Conservation (phyloP, 441 rosid species). For the Sinapis alba region DNA sequence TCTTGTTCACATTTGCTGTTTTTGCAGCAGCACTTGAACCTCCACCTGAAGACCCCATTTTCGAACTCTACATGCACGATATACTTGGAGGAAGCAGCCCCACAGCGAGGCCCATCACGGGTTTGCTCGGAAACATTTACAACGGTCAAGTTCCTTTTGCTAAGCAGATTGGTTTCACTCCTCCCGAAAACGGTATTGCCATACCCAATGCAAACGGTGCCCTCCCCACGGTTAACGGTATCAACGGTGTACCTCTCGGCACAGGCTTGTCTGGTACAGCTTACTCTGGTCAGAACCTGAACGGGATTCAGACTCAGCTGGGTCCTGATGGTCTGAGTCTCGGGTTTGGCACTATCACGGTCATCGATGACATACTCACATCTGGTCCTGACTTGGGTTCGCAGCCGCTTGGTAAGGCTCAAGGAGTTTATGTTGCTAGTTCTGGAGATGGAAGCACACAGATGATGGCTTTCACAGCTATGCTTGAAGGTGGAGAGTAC, state of each 20-base stretch:
- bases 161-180: conserved; percentile 70
- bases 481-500: conserved; percentile 87
- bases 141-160: conserved; percentile 93
- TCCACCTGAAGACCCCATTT: conserved; percentile 49
- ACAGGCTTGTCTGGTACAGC: conserved; percentile 84
- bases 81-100: conserved; percentile 86
- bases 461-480: conserved; percentile 94
- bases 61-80: conserved; percentile 93
- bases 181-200: conserved; percentile 64
- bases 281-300: conserved; percentile 50
- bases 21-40: conserved; percentile 50
- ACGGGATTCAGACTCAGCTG: conserved; percentile 64
- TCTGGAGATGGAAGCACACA: conserved; percentile 82
- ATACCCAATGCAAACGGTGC: conserved; percentile 92
- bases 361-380: conserved; percentile 78
- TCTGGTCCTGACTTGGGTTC: conserved; percentile 73
- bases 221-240: conserved; percentile 72
- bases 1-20: conserved; percentile 37
- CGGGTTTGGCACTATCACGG: conserved; percentile 89
- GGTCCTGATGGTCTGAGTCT: conserved; percentile 89
- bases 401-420: conserved; percentile 84
- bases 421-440: conserved; percentile 86
- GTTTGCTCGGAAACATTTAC: conserved; percentile 88
- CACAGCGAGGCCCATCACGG: conserved; percentile 85
- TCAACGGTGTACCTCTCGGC: conserved; percentile 80